Evolutionary conservation across 2,329 filamentous ascomycete species (phyloP), one percentile per base, ranked within the genome.

Genomic region (Venturia pyrina): DNA sequence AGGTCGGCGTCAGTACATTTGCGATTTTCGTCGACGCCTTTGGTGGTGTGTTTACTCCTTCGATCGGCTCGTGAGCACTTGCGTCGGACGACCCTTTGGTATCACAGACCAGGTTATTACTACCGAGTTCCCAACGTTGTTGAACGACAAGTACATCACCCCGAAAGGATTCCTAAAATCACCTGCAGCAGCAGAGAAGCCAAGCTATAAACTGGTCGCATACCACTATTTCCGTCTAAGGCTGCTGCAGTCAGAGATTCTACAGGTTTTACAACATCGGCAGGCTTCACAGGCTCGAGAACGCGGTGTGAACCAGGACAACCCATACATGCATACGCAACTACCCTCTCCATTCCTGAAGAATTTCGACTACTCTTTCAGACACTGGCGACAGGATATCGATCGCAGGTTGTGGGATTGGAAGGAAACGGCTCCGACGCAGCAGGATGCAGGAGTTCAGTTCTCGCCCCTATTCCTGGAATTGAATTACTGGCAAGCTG

Each of bases 41-140:
- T 98, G 93, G 92, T 98, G 95, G 93, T 96, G 92, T 78, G 93
- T 93, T 1, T 98, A 98, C 77, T 93, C 91, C 5, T 86, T 98
- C 65, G 93, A 98, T 76, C 86, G 93, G n/a, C 86, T 98, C 5
- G 93, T 98, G 63, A 95, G 91, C 72, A 93, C 91, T 28, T 97
- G 93, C 71, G 93, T 98, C 34, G 93, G 93, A 46, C 83, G 93
- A 65, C 95, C 93, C 7, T 96, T 97, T 72, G 93, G 93, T 40
- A 91, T 98, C 69, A 93, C 89, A n/a, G 95, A 98, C 78, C 90
- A 96, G 74, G 91, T 96, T 69, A 91, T 98, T 71, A 98, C 93
- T 17, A 97, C 93, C 0, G 91, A 96, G 72, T 96, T 97, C 69
- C 93, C 93, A 1, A 96, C 91, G 3, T 77, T 93, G 65, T 81